Base-by-base conservation (phyloP, 208 protist species). In the Endotrypanum monterogeii region DNA sequence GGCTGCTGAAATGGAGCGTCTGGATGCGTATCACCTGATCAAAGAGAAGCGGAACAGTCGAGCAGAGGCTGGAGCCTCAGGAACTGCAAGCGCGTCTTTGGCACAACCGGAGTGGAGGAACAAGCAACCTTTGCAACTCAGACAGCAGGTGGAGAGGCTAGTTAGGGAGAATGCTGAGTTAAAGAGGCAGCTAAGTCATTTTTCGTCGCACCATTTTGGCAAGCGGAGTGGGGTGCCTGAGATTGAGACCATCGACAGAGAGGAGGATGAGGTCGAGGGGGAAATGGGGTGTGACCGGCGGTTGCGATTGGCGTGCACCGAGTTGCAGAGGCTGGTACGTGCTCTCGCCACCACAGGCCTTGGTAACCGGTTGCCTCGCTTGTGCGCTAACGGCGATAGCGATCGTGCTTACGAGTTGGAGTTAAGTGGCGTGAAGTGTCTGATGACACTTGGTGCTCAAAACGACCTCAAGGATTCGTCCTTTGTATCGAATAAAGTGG, bases 1-100 rank as follows among this genome's bases (percentile, higher is more conserved):
- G 8, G 76, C 79, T 9, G 60, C 41, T 1, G 82, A 86, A 52
- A 86, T 94, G 76, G 68, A 83, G 62, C 83, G 89, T 3, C 85
- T 54, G 11, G 87, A 86, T 52, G 89, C 89, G 48, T 84, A 88
- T 58, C 86, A 77, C 66, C 75, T 94, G 16, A 75, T 91, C 23
- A 82, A 83, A 62, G 71, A 81, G 25, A 71, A 63, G 6, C 91
- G 65, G 39, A 58, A 30, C 51, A 79, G 52, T n/a, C 56, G 39
- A 52, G 46, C 50, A 4, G n/a, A 11, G 35, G 20, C 58, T 20
- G 16, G 20, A 35, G 58, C 35, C 20, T 6, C 25, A 18, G 57
- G 4, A 35, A 41, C 58, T 20, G 58, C 58, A 46, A 41, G 9
- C 12, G n/a, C 30, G 11, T 46, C n/a, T 6, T 46, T 35, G 3